Base-by-base conservation (phyloP, 805 yeast genomes). In the Sugiyamaella floridensis region DNA sequence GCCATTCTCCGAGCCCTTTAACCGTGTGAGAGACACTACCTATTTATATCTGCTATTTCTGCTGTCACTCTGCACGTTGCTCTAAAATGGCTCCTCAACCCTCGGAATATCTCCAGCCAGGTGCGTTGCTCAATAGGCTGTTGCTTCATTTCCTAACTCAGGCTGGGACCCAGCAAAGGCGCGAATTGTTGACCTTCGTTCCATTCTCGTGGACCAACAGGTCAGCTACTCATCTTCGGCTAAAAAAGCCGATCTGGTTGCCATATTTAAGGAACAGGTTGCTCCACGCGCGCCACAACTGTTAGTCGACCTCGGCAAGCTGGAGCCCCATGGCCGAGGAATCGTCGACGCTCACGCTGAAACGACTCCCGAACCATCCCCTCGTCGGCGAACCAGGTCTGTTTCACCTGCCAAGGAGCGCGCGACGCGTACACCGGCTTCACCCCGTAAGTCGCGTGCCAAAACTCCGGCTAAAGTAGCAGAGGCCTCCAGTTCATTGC, bases 131-230 rank as follows among this genome's bases (percentile, higher is more conserved):
- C 26, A 22, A 22, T 6, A 22, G 26, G 26, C 26, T 22, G 26
- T 22, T 6, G 26, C 26, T 22, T 22, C 26, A 6, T 32, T 14
- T 32, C 12, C 37, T 32, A 32, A 32, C 37, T 32, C 37, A 67
- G 87, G 76, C n/a, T 88, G 86, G 66, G 82, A 89, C 63, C 85
- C 92, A 6, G 70, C 75, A 22, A 71, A 75, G 41, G 71, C 85
- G 58, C 85, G 81, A 49, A 82, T 87, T 19, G 80, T 89, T 2
- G 80, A 86, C 54, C 73, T 92, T 63, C 77, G 93, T 61, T 76
- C 81, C 19, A 75, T 88, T 19, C 72, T 92, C 50, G 67, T 74
- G 11, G 82, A 79, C 51, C 78, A 88, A 63, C 75, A 78, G n/a
- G 72, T 90, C n/a, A 66, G 69, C 1, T 83, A 75, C 63, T 76